These are phyloP conservation scores for Rhodotorula babjevae DNA, from an alignment of 768 basidiomycete species.

Conservation along the genomic window DNA sequence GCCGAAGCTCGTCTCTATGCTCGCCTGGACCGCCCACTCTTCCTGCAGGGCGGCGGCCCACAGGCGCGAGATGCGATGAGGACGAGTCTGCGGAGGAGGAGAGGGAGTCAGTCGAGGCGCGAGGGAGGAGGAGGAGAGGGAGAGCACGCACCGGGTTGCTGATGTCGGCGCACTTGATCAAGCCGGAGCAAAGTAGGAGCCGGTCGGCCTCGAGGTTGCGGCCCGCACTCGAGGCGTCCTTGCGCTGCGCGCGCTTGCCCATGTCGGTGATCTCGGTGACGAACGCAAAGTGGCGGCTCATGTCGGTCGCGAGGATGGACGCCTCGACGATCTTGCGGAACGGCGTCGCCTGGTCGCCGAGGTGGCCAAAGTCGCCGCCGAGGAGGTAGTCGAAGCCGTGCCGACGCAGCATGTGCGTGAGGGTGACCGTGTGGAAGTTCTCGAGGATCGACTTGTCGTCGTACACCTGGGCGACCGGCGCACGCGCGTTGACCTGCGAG, in stretches of 20 bases:
- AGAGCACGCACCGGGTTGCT: conserved; percentile 79
- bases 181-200: conserved; percentile 74
- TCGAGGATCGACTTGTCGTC: conserved; percentile 86
- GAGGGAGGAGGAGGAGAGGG: not conserved
- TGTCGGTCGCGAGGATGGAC: conserved; percentile 87
- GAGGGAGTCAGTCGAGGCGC: not conserved
- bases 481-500: conserved; percentile 79
- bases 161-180: conserved; percentile 97
- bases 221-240: not conserved
- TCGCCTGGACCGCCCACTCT: conserved; percentile 87
- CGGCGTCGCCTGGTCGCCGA: conserved; percentile 40
- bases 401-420: conserved; percentile 42
- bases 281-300: conserved; percentile 82
- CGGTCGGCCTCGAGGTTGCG: conserved; percentile 50
- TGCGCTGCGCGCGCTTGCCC: conserved; percentile 47
- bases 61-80: conserved; percentile 80
- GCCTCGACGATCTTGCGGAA: conserved; percentile 73
- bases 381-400: conserved; percentile 41
- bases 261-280: conserved; percentile 61
- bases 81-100: conserved; percentile 63
- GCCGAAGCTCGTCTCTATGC: conserved; percentile 72
- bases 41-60: conserved; percentile 84
- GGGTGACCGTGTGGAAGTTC: conserved; percentile 47
- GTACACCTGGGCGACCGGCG: conserved; percentile 81
- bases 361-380: conserved; percentile 34